phyloP scores from a whole-genome alignment of 768 basidiomycete species.

The Serendipita sp. region DNA sequence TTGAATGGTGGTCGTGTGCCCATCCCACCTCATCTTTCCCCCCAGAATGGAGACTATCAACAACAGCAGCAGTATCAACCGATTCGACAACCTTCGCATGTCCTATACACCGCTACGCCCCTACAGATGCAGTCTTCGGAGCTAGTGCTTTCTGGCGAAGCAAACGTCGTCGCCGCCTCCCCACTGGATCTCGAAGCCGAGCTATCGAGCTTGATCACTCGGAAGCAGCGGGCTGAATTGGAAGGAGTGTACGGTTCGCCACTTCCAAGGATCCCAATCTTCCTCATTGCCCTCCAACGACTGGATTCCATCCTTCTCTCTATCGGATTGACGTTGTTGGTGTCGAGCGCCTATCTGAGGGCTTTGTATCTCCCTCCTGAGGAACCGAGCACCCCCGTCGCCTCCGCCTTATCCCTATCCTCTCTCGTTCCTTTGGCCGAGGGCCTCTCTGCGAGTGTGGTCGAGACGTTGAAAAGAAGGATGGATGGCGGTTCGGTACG shows the following conservation, averaged over 20 bases:
- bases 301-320: conserved; percentile 57
- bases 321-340: conserved; percentile 44
- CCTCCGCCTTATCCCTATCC: conserved; percentile 19
- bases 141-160: not conserved
- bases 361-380: conserved; percentile 22
- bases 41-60: too few relatives aligned
- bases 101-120: not conserved
- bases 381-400: conserved; percentile 39
- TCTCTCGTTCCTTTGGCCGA: conserved; percentile 6
- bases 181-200: conserved; percentile 21
- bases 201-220: conserved; percentile 42
- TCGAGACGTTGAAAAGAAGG: not conserved
- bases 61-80: too few relatives aligned
- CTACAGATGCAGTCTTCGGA: not conserved
- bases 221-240: conserved; percentile 56
- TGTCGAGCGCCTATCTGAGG: conserved; percentile 12
- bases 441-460: too few relatives aligned
- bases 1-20: too few relatives aligned
- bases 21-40: too few relatives aligned
- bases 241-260: conserved; percentile 71
- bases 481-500: not conserved
- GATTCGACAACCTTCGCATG: not conserved
- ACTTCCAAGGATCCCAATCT: conserved; percentile 61
- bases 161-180: not conserved
- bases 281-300: conserved; percentile 61